phyloP scores from a whole-genome alignment of 768 basidiomycete species.

The Pulveroboletus frians region DNA sequence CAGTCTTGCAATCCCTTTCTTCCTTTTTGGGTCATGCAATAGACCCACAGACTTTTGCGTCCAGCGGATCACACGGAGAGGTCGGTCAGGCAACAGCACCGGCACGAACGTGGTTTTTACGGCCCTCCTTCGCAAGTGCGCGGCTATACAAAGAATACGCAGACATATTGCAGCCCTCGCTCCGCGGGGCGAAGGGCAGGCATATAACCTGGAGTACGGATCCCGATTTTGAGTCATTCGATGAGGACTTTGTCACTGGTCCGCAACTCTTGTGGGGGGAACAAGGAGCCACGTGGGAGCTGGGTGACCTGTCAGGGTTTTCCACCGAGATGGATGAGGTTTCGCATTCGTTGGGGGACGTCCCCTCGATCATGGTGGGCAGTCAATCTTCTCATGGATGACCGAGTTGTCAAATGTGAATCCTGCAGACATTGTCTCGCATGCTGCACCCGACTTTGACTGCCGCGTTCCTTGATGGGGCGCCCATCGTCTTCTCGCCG shows the following conservation, averaged over 20 bases:
- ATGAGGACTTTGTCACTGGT: conserved; percentile 30
- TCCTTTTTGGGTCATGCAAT: conserved; percentile 56
- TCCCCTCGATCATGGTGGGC: conserved; percentile 26
- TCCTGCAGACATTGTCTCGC: conserved; percentile 56
- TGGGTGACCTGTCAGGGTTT: conserved; percentile 31
- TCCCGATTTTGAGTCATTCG: conserved; percentile 20
- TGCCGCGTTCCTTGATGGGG: conserved; percentile 82
- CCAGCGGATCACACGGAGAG: conserved; percentile 12
- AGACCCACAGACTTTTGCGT: conserved; percentile 17
- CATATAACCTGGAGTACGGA: conserved; percentile 25
- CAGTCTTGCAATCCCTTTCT: conserved; percentile 68
- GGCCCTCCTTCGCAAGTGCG: conserved; percentile 49
- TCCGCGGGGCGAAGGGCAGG: conserved; percentile 8
- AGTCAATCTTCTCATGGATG: conserved; percentile 10
- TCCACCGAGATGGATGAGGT: conserved; percentile 13
- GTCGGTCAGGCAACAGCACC: conserved; percentile 10
- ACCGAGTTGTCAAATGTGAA: conserved; percentile 11
- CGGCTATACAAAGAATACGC: conserved; percentile 55
- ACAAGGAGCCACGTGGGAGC: conserved; percentile 27
- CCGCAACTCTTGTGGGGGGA: conserved; percentile 12
- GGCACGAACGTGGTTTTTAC: conserved; percentile 60
- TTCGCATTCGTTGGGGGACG: conserved; percentile 14
- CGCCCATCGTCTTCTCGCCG: conserved; percentile 76
- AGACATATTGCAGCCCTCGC: conserved; percentile 34
- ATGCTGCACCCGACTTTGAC: conserved; percentile 75